Evolutionary conservation across 139 green algal species (phyloP).

Genomic region (Gonium pectorale): DNA sequence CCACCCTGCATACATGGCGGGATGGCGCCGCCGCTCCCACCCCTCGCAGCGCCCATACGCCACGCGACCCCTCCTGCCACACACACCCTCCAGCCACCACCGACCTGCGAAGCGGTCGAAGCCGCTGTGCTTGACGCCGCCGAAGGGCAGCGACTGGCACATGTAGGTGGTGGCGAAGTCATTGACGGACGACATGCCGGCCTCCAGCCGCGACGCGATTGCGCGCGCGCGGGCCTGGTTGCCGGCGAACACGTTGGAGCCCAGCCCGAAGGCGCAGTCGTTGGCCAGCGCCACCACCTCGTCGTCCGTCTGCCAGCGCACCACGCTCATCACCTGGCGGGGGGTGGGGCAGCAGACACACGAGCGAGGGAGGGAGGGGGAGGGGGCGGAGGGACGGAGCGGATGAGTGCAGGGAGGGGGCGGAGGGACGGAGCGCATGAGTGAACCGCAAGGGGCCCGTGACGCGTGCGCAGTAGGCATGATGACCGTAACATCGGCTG

Average conservation of each 20-base stretch:
- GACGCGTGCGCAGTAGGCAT: too few species aligned
- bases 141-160: conserved; percentile 98
- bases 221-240: conserved; percentile 49
- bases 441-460: too few species aligned
- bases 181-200: conserved; percentile 95
- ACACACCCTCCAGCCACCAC: background rate
- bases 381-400: background rate
- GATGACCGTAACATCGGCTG: too few species aligned
- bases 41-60: too few species aligned
- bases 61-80: too few species aligned
- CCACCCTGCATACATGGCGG: too few species aligned
- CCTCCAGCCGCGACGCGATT: conserved; percentile 79
- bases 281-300: conserved; percentile 94
- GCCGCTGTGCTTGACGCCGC: conserved; percentile 95
- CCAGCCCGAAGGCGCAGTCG: conserved; percentile 96
- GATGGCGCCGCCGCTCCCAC: too few species aligned
- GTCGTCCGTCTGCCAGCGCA: conserved; percentile 78
- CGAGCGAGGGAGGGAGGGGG: background rate
- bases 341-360: too few species aligned
- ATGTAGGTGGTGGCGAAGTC: conserved; percentile 98
- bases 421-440: too few species aligned
- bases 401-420: background rate
- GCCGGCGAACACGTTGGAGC: conserved; percentile 88
- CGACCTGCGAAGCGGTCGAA: conserved; percentile 91
- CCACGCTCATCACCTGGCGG: conserved; percentile 73